phyloP scores from a whole-genome alignment of 129 eudicot genomes.

The Pulicaria dysenterica region DNA sequence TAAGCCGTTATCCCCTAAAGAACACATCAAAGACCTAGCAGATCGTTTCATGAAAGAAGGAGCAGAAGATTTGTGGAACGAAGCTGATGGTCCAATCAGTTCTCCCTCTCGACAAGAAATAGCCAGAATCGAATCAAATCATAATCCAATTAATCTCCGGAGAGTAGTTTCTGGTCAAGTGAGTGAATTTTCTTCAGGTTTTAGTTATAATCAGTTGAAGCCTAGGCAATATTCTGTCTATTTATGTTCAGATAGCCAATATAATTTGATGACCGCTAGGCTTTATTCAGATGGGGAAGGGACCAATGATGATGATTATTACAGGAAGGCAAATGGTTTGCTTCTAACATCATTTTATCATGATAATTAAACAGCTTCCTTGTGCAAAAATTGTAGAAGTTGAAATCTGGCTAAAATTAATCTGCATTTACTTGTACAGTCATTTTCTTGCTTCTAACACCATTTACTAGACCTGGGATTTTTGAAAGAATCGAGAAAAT shows the following conservation, averaged over 20 bases:
- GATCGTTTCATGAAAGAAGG: conserved; percentile 89
- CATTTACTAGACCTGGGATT: conserved; percentile 87
- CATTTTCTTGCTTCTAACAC: conserved; percentile 53
- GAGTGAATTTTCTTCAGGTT: conserved; percentile 20
- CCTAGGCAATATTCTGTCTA: conserved; percentile 28
- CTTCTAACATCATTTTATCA: neutral
- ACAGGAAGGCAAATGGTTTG: conserved; percentile 51
- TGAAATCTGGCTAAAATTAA: neutral
- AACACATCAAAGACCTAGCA: conserved; percentile 78
- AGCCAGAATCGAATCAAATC: conserved; percentile 23
- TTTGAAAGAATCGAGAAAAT: conserved; percentile 87
- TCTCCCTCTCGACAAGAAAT: conserved; percentile 26
- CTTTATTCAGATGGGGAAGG: conserved; percentile 48
- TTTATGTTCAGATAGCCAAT: conserved; percentile 13
- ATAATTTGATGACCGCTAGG: conserved; percentile 34
- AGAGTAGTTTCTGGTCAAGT: conserved; percentile 33
- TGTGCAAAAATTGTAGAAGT: neutral
- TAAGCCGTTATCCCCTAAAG: conserved; percentile 60
- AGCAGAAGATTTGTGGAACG: conserved; percentile 96
- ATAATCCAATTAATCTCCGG: conserved; percentile 41
- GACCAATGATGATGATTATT: conserved; percentile 25
- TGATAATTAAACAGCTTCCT: neutral
- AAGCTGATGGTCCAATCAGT: conserved; percentile 66
- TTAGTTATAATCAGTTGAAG: conserved; percentile 24
- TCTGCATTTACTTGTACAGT: neutral